Conservation (phyloP, 495 filamentous ascomycete genomes). For the Aspergillus indologenus region DNA sequence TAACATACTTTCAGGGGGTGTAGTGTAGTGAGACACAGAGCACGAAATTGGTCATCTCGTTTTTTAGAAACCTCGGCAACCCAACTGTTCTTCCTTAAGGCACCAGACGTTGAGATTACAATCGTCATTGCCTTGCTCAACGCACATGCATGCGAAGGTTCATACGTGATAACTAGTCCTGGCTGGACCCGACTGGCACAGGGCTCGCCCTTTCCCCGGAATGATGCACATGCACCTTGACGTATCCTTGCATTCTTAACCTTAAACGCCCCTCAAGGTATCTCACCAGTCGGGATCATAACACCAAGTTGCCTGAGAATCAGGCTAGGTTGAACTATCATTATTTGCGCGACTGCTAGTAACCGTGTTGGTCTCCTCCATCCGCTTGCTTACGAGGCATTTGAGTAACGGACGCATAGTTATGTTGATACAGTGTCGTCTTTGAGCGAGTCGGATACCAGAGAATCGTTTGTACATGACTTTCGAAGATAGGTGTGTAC, state of each 20-base stretch:
- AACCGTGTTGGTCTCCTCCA: too few species aligned
- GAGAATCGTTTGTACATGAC: too few species aligned
- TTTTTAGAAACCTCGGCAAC: not conserved
- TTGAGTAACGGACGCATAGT: too few species aligned
- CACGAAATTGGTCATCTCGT: not conserved
- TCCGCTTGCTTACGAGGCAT: too few species aligned
- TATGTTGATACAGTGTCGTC: not conserved
- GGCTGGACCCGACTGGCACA: not conserved
- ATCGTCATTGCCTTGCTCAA: not conserved
- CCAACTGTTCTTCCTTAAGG: not conserved
- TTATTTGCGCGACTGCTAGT: not conserved
- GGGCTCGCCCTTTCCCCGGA: not conserved
- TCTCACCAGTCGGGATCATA: not conserved
- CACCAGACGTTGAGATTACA: not conserved
- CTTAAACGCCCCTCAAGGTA: not conserved
- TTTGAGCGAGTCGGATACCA: not conserved
- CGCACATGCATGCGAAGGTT: not conserved
- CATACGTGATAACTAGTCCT: not conserved
- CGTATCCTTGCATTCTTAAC: slow-evolving; percentile 1
- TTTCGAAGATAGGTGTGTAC: too few species aligned
- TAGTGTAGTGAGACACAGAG: not conserved
- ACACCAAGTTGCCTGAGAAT: not conserved
- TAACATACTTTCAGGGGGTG: not conserved
- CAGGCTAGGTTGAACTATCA: not conserved
- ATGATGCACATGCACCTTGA: slow-evolving; percentile 1